Conservation (phyloP, 179 eudicot species). For the Beta macrorhiza region DNA sequence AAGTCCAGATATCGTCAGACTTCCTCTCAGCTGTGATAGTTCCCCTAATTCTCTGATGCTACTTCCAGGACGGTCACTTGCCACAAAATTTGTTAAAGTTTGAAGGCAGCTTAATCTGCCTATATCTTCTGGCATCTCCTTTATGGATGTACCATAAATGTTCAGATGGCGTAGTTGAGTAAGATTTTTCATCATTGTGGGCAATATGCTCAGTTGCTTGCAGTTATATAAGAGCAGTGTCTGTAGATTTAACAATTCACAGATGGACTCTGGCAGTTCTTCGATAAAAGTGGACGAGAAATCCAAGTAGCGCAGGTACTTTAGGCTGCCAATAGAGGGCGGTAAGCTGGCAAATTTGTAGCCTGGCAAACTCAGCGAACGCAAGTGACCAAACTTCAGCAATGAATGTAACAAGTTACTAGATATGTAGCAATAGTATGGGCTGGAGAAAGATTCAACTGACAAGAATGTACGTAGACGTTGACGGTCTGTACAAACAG, state of each 20-base stretch:
- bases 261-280: neutral
- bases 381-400: neutral
- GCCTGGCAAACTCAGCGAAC: neutral
- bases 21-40: neutral
- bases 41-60: conserved; percentile 7
- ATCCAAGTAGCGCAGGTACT: conserved; percentile 8
- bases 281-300: neutral
- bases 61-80: neutral
- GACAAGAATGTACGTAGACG: conserved; percentile 5
- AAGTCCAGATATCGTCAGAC: neutral
- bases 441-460: neutral
- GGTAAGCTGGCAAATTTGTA: neutral
- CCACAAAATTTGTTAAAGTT: conserved; percentile 9
- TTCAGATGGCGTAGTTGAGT: conserved; percentile 7
- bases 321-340: conserved; percentile 1
- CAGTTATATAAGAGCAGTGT: neutral
- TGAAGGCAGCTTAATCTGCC: conserved; percentile 4
- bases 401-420: neutral
- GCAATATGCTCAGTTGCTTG: neutral
- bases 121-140: neutral
- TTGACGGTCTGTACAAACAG: neutral
- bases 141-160: neutral
- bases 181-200: neutral
- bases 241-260: conserved; percentile 7
- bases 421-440: neutral